Percentiles rank a stretch among this genome's conserved stretches.
Conservation (phyloP, 164 flowering plant species). For the Vitis vinifera region DNA sequence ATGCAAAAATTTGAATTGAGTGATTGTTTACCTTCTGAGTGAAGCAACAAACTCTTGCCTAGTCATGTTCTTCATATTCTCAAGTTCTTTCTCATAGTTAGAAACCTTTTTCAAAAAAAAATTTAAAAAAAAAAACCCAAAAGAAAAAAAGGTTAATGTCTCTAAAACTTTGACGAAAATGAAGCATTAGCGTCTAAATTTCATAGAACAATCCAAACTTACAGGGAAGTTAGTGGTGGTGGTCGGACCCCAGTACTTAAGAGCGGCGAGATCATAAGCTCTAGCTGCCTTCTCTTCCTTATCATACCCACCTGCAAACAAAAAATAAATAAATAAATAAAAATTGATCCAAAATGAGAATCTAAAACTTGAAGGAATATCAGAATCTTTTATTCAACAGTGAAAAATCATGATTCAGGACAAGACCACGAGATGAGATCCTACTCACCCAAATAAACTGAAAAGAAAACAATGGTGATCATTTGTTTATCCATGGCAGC, state of each 20-base stretch:
- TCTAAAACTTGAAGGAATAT: not conserved
- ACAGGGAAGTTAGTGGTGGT: slow-evolving; percentile 86
- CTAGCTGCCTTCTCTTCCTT: slow-evolving; percentile 91
- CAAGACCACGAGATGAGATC: not conserved
- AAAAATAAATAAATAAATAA: not conserved
- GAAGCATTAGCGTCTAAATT: not conserved
- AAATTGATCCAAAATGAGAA: slow-evolving; percentile 3
- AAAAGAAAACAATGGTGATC: slow-evolving; percentile 22
- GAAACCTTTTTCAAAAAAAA: slow-evolving; percentile 38
- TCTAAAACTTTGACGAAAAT: not conserved
- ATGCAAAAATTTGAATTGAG: not conserved
- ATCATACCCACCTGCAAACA: slow-evolving; percentile 75
- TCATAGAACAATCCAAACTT: not conserved
- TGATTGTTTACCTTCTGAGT: slow-evolving; percentile 60
- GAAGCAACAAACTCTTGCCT: slow-evolving; percentile 94
- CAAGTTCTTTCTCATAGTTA: slow-evolving; percentile 75
- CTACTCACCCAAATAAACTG: slow-evolving; percentile 89
- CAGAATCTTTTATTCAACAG: not conserved
- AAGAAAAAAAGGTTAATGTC: not conserved
- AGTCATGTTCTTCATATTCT: slow-evolving; percentile 84
- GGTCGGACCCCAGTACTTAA: slow-evolving; percentile 88
- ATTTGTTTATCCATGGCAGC: slow-evolving; percentile 21
- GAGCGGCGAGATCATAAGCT: slow-evolving; percentile 91
- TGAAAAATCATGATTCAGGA: slow-evolving; percentile 12
- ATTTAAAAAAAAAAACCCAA: too few species aligned